Evolutionary conservation across 768 basidiomycete species (phyloP).

Genomic region (Gelatoporia subvermispora): DNA sequence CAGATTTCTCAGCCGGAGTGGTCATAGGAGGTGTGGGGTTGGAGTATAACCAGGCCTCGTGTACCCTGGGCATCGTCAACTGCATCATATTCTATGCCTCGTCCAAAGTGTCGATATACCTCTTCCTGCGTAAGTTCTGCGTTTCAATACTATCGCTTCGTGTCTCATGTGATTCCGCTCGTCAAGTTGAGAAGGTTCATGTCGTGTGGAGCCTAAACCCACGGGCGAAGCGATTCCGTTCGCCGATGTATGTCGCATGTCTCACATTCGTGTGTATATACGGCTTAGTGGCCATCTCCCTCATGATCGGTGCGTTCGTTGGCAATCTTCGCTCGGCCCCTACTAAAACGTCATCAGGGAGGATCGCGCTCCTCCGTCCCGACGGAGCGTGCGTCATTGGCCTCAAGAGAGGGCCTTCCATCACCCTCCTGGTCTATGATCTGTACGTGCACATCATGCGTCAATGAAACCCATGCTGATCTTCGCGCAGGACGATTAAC

Average conservation of each 20-base stretch:
- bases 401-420: constrained; percentile 36
- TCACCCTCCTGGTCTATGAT: constrained; percentile 43
- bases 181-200: constrained; percentile 43
- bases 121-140: constrained; percentile 32
- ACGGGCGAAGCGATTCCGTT: constrained; percentile 29
- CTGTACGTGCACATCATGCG: constrained; percentile 29
- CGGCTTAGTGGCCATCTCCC: constrained; percentile 32
- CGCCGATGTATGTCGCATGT: constrained; percentile 39
- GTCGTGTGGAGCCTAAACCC: constrained; percentile 39
- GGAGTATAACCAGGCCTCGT: constrained; percentile 29
- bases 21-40: constrained; percentile 43
- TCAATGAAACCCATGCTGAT: neutral
- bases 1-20: constrained; percentile 30
- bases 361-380: constrained; percentile 29
- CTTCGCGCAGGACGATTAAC: constrained; percentile 25
- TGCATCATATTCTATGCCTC: constrained; percentile 39
- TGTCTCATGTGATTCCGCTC: neutral
- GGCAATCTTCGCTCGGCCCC: too few relatives aligned
- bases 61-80: constrained; percentile 38
- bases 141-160: neutral
- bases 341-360: constrained; percentile 21
- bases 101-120: constrained; percentile 44
- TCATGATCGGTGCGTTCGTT: constrained; percentile 32
- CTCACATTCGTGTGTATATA: constrained; percentile 33
- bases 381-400: constrained; percentile 46